These are phyloP conservation scores for Epithele typhae DNA, from an alignment of 768 basidiomycete genomes.

Conservation along the genomic window DNA sequence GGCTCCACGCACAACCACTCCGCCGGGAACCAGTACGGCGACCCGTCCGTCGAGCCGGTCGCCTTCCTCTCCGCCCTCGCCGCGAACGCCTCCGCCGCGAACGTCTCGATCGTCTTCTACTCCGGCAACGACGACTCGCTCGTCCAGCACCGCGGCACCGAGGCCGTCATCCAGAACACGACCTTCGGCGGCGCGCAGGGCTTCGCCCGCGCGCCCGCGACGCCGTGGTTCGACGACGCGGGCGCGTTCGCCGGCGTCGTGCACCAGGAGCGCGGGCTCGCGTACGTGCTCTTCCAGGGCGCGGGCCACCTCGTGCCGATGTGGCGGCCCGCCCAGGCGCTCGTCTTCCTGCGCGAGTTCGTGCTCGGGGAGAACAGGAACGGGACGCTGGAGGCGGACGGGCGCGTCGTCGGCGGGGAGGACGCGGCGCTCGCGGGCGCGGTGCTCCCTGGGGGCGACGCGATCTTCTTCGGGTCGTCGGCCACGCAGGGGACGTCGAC, in stretches of 20 bases:
- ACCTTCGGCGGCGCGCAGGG: slow-evolving; percentile 78
- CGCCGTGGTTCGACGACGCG: slow-evolving; percentile 59
- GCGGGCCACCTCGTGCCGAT: slow-evolving; percentile 39
- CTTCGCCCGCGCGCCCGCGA: slow-evolving; percentile 64
- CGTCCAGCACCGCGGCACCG: slow-evolving; percentile 55
- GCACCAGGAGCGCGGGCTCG: slow-evolving; percentile 65
- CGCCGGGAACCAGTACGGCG: slow-evolving; percentile 13
- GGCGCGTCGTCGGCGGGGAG: slow-evolving; percentile 47
- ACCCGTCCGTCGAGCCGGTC: slow-evolving; percentile 38
- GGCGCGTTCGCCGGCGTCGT: slow-evolving; percentile 63
- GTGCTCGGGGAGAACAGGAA: slow-evolving; percentile 58
- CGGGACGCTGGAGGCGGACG: slow-evolving; percentile 43
- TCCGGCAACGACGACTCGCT: slow-evolving; percentile 71
- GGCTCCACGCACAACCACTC: slow-evolving; percentile 21
- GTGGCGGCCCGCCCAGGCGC: slow-evolving; percentile 46
- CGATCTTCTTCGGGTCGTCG: slow-evolving; percentile 48
- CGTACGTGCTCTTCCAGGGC: slow-evolving; percentile 34
- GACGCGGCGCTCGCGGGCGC: slow-evolving; percentile 39
- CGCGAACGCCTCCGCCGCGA: slow-evolving; percentile 50
- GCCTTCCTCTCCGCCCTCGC: slow-evolving; percentile 61
- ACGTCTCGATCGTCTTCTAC: slow-evolving; percentile 51
- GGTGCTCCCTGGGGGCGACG: slow-evolving; percentile 48
- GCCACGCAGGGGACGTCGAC: slow-evolving; percentile 24
- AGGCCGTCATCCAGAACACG: slow-evolving; percentile 54
- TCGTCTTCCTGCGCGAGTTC: slow-evolving; percentile 62